Conservation (phyloP, 495 filamentous ascomycete species). For the Bathelium albidoporum region DNA sequence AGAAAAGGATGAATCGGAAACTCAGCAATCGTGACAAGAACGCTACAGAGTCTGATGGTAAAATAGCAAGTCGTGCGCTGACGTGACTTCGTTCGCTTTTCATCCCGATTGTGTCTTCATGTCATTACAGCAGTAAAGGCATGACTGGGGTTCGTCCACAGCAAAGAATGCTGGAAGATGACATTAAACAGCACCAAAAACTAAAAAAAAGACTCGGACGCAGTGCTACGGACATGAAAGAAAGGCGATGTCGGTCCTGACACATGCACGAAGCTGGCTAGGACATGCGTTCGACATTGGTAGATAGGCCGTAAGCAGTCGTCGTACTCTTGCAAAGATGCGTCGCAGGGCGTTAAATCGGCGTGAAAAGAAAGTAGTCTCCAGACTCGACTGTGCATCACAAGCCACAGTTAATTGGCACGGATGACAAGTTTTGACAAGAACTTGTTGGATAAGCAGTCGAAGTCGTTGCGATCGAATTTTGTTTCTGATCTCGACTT, state of each 20-base stretch:
- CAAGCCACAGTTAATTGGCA: slow-evolving; percentile 50
- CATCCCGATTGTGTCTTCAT: neutral
- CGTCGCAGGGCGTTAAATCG: neutral
- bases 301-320: neutral
- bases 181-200: neutral
- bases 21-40: neutral
- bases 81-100: neutral
- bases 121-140: neutral
- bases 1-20: neutral
- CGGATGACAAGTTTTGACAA: slow-evolving; percentile 88
- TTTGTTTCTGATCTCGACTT: slow-evolving; percentile 48
- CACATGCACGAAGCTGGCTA: neutral
- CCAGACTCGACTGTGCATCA: neutral
- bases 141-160: slow-evolving; percentile 1
- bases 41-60: neutral
- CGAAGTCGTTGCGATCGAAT: slow-evolving; percentile 83
- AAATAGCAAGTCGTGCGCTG: slow-evolving; percentile 3
- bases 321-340: neutral
- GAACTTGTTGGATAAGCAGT: slow-evolving; percentile 90
- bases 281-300: neutral
- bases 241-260: neutral
- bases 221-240: neutral
- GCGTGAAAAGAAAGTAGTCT: slow-evolving; percentile 4
- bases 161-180: neutral
- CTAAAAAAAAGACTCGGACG: neutral